Percentiles rank a stretch among this genome's conserved stretches.
Conservation (phyloP, 768 basidiomycete genomes). For the Kwoniella mangroviensis region DNA sequence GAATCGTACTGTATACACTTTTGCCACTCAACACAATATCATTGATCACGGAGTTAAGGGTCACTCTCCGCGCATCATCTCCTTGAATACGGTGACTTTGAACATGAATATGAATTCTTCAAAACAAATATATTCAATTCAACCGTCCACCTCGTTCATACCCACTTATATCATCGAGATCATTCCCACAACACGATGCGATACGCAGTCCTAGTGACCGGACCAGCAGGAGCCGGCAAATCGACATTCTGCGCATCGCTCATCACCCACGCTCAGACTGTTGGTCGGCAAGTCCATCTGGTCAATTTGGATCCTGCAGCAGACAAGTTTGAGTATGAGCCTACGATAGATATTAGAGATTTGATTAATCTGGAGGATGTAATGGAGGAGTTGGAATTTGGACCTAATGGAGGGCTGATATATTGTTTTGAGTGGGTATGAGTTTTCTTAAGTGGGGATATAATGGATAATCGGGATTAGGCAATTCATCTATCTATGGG, state of each 20-base stretch:
- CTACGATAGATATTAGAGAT: constrained; percentile 90
- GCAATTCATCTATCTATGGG: too few species aligned
- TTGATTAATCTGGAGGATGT: constrained; percentile 91
- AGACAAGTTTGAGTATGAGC: constrained; percentile 87
- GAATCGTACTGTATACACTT: too few species aligned
- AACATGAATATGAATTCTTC: too few species aligned
- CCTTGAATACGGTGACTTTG: too few species aligned
- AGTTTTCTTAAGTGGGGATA: background rate
- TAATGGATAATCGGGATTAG: background rate
- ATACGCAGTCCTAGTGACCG: constrained; percentile 61
- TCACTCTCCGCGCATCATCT: too few species aligned
- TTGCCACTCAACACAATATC: too few species aligned
- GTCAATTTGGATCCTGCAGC: constrained; percentile 98
- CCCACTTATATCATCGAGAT: background rate
- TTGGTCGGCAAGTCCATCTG: constrained; percentile 83
- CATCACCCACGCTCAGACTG: constrained; percentile 81
- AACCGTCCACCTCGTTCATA: background rate
- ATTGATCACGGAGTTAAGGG: too few species aligned
- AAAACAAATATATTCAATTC: background rate
- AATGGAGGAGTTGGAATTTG: constrained; percentile 92
- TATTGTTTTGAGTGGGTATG: constrained; percentile 96
- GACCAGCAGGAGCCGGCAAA: constrained; percentile 98
- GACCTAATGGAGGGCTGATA: constrained; percentile 94
- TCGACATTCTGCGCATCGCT: constrained; percentile 89
- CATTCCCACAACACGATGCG: constrained; percentile 39